Evolutionary conservation across 1,139 yeast genomes (phyloP), one percentile per base, ranked within the genome.

Genomic region (Meyerozyma elateridarum): DNA sequence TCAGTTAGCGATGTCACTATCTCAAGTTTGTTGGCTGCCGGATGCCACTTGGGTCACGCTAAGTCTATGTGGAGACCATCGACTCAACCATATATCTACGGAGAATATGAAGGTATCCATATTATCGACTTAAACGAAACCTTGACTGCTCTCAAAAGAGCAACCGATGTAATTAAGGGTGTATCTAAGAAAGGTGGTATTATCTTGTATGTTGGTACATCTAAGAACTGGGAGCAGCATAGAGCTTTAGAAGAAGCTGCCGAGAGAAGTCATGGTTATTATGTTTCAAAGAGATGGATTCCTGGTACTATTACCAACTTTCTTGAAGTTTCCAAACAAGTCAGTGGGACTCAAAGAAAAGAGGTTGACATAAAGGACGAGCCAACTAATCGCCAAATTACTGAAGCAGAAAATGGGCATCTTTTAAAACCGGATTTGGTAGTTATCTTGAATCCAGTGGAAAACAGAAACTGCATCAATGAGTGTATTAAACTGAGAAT

Each of bases 281-380:
- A 83, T 50, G 91, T 91, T 19, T 73, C 85, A 25, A 73, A 77
- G 33, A 77, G 91, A 54, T 91, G 98, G 98, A 77, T 85, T 36
- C 96, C 97, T 2, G 98, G 98, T 44, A 84, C 95, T 16, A 70
- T 91, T 45, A 88, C 97, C 31, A 91, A 91, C 60, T 79, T 87
- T 36, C 67, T 79, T 22, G 85, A 80, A 54, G 82, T 85, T 24
- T 76, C 91, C 9, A 70, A 70, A 37, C 95, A 85, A 59, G 79
- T 85, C 35, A 79, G 76, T 49, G 74, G 79, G 62, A 73, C 66
- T 15, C 44, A 39, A 15, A 85, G 79, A 47, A 54, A 58, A 29
- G 69, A 64, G 44, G 48, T 67, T 20, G 66, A 67, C 42, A 60
- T 67, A 61, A 43, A 44, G 32, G 60, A 67, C 37, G 41, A 44